Evolutionary conservation across 495 filamentous ascomycete genomes (phyloP), one percentile per base, ranked within the genome.

Genomic region (Lichina pygmaea): DNA sequence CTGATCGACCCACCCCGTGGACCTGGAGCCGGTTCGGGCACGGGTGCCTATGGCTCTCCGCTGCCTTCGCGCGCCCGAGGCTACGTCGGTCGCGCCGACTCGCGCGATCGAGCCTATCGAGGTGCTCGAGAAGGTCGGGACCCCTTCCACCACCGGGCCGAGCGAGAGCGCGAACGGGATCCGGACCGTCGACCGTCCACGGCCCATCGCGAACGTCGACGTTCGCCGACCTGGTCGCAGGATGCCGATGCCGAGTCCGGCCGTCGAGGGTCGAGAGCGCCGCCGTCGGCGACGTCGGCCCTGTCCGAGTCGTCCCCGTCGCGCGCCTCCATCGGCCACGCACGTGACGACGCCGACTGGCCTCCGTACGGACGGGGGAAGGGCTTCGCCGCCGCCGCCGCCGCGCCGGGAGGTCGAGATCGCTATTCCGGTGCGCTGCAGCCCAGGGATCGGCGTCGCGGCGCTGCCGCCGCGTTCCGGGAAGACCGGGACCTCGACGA

Each of bases 1-100:
- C 53, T 77, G 46, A 62, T 77, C 16, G 77, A 81, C 51, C 58
- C 75, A 10, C 43, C 48, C 6, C 48, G 48, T 16, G 38, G 33
- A 6, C 46, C 42, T 33, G 46, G 39, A 33, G 3, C 8, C 7
- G 24, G 15, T 5, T 13, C 13, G 39, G 45, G 33, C 68, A 71
- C 51, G 74, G 75, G 65, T 31, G 55, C 62, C 32, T 47, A 60
- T 46, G 58, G 67, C 33, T 17, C 43, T 32, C 12, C 13, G 12
- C 15, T 16, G 13, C 45, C 36, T 10, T 37, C 44, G 36, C 36
- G 36, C 34, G 13, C 2, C 45, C 30, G 37, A 12, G 45, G 13
- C 38, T 48, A 62, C 43, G 47, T 54, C 32, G 56, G 61, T n/a
- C 57, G 68, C 48, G 54, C 45, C 57, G 60, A 37, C 58, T 61